A percentile compares a stretch with the other conserved stretches of the same genome.
Conservation (phyloP, 108 stramenopile genomes). For the Poteriospumella lacustris region DNA sequence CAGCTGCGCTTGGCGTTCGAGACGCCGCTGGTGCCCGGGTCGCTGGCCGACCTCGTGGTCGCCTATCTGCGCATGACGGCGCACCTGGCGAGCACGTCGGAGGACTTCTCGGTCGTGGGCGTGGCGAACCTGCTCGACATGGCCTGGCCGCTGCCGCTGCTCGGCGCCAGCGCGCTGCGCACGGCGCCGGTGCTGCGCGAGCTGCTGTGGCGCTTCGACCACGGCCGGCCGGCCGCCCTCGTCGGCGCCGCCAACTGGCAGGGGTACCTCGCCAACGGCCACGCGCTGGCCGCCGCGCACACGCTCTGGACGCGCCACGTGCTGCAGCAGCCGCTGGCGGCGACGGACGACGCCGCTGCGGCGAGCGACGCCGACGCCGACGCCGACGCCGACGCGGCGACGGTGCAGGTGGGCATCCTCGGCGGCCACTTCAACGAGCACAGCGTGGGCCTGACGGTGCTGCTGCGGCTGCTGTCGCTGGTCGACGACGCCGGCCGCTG, state of each 20-base stretch:
- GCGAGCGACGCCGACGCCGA: background rate
- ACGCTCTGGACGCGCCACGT: background rate
- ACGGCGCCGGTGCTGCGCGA: conserved; percentile 10
- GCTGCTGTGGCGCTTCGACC: conserved; percentile 15
- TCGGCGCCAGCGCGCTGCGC: background rate
- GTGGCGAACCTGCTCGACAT: conserved; percentile 9
- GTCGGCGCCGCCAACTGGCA: background rate
- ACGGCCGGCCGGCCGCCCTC: no score
- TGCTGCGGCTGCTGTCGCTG: background rate
- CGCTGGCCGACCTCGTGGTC: background rate
- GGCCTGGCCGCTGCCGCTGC: conserved; percentile 13
- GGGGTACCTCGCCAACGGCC: no score
- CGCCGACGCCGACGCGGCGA: background rate
- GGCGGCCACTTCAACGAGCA: conserved; percentile 25
- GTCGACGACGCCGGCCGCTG: background rate
- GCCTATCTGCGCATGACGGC: conserved; percentile 1
- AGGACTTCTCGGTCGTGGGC: background rate
- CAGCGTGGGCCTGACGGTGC: background rate
- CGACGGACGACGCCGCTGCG: background rate
- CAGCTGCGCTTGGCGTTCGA: conserved; percentile 11
- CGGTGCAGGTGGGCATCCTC: background rate
- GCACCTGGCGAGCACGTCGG: background rate
- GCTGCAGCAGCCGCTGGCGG: background rate
- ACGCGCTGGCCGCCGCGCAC: background rate
- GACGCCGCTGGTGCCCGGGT: background rate